phyloP scores from a whole-genome alignment of 305 asterid genomes.

The Rubia balearica region DNA sequence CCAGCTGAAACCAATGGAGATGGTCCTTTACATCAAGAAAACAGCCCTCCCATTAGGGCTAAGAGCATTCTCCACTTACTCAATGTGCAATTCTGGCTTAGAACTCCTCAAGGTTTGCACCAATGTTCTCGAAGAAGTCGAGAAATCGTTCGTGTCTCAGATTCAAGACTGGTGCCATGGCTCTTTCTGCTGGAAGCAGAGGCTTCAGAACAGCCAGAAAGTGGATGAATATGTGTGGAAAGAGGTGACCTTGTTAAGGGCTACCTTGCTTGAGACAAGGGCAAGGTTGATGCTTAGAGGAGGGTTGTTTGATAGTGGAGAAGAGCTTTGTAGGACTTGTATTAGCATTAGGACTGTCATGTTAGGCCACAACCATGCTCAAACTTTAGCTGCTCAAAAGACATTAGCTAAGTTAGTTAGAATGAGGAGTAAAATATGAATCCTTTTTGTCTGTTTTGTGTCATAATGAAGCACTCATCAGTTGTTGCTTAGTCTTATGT shows the following conservation, averaged over 20 bases:
- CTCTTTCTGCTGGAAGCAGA: slow-evolving; percentile 80
- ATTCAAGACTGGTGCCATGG: slow-evolving; percentile 77
- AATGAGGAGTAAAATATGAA: slow-evolving; percentile 79
- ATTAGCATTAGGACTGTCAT: slow-evolving; percentile 85
- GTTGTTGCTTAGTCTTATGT: not conserved
- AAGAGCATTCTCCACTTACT: slow-evolving; percentile 54
- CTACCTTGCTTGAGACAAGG: slow-evolving; percentile 59
- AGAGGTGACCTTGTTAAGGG: slow-evolving; percentile 77
- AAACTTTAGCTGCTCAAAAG: slow-evolving; percentile 83
- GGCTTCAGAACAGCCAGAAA: slow-evolving; percentile 47
- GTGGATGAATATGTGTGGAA: slow-evolving; percentile 86
- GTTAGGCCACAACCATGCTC: slow-evolving; percentile 84
- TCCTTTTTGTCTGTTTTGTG: not conserved
- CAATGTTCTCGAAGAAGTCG: slow-evolving; percentile 78
- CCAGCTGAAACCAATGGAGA: slow-evolving; percentile 72
- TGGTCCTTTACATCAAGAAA: slow-evolving; percentile 58
- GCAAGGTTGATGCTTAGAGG: slow-evolving; percentile 74
- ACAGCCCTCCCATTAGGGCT: slow-evolving; percentile 75
- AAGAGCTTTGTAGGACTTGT: slow-evolving; percentile 75
- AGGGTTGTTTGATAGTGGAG: slow-evolving; percentile 69
- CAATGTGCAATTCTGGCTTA: slow-evolving; percentile 74
- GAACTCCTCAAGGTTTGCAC: slow-evolving; percentile 87
- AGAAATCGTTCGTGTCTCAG: slow-evolving; percentile 72
- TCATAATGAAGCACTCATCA: not conserved
- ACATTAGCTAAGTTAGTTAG: slow-evolving; percentile 81